phyloP scores from a whole-genome alignment of 306 rosid genomes.

The apple (Malus domestica) region ASM211411v1 NC_041796.1:2129501-2130000 shows the following conservation, averaged over 20 bases:
- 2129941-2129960: background rate
- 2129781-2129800: background rate
- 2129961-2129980: conserved; percentile 1
- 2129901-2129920: conserved; percentile 9
- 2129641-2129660: conserved; percentile 70
- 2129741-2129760: background rate
- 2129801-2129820: conserved; percentile 40
- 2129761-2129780: background rate
- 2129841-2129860: conserved; percentile 18
- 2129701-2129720: conserved; percentile 28
- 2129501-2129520: background rate
- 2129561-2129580: background rate
- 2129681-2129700: conserved; percentile 57
- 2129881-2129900: background rate
- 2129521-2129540: conserved; percentile 1
- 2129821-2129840: conserved; percentile 41
- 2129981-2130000: conserved; percentile 20
- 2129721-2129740: background rate
- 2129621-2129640: conserved; percentile 64
- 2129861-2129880: conserved; percentile 11
- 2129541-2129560: background rate
- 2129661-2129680: conserved; percentile 66
- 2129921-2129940: conserved; percentile 12
- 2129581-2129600: background rate
- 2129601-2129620: conserved; percentile 68